phyloP scores from a whole-genome alignment of 2,329 filamentous ascomycete species.

The Diaporthe velutina region DNA sequence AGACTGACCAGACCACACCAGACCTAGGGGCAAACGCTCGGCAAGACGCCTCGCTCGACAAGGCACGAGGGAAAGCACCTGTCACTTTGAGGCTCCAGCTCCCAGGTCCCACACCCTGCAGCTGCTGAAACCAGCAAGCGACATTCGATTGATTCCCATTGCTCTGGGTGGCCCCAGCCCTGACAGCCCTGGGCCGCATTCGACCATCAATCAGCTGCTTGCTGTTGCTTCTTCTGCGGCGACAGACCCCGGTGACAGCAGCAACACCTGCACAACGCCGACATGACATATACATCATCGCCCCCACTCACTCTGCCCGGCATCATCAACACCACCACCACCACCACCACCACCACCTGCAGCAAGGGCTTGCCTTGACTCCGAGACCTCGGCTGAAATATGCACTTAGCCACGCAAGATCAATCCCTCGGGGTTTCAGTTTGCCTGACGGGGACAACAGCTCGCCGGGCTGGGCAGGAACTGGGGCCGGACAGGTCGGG shows the following conservation, averaged over 20 bases:
- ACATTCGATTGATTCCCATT: conserved; percentile 33
- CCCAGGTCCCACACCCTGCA: conserved; percentile 23
- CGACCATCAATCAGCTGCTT: background rate
- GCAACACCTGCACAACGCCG: background rate
- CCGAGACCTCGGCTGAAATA: background rate
- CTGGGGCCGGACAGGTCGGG: conserved; percentile 11
- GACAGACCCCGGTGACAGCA: background rate
- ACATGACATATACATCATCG: background rate
- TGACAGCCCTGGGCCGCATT: conserved; percentile 10
- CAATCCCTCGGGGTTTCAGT: conserved; percentile 21
- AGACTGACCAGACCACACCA: background rate
- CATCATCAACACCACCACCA: background rate
- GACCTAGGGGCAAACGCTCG: background rate
- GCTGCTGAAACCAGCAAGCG: conserved; percentile 33
- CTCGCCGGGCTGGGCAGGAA: conserved; percentile 7
- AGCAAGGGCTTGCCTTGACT: conserved; percentile 9
- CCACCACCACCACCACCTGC: background rate
- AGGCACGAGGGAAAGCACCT: conserved; percentile 3
- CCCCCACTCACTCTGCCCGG: background rate
- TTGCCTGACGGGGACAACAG: conserved; percentile 19
- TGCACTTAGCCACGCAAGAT: background rate
- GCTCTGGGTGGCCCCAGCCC: conserved; percentile 29
- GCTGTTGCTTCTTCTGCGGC: background rate
- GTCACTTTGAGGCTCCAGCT: conserved; percentile 26
- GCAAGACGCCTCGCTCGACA: background rate